phyloP scores from a whole-genome alignment of 108 stramenopile species.

The Tribonema minus region DNA sequence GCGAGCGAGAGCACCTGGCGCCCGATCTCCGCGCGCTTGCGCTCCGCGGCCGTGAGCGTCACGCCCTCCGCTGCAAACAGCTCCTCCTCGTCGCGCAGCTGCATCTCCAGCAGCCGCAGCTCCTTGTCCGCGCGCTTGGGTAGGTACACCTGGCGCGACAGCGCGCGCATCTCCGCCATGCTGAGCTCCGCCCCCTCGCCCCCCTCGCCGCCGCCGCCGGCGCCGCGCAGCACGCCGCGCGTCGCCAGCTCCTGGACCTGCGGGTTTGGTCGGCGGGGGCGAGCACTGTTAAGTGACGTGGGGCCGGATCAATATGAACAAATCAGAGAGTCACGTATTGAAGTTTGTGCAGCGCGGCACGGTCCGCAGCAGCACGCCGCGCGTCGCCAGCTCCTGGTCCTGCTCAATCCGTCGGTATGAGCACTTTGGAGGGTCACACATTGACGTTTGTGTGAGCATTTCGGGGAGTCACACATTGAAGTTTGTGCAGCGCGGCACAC shows the following conservation, averaged over 20 bases:
- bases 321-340: too few relatives aligned
- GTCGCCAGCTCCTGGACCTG: conserved; percentile 74
- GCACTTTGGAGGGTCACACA: too few relatives aligned
- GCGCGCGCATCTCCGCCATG: conserved; percentile 67
- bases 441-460: too few relatives aligned
- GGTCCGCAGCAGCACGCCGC: conserved; percentile 66
- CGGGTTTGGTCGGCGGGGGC: too few relatives aligned
- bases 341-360: too few relatives aligned
- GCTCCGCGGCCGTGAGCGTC: conserved; percentile 69
- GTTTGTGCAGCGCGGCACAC: too few relatives aligned
- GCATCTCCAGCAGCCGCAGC: conserved; percentile 74
- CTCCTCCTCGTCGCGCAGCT: conserved; percentile 87
- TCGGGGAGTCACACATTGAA: too few relatives aligned
- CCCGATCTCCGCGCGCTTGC: conserved; percentile 63
- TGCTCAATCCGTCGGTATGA: too few relatives aligned
- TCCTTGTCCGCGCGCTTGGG: conserved; percentile 88
- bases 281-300: too few relatives aligned
- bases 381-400: conserved; percentile 73
- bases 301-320: too few relatives aligned
- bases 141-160: conserved; percentile 75
- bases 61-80: conserved; percentile 65
- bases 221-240: conserved; percentile 69
- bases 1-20: conserved; percentile 61
- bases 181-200: conserved; percentile 48
- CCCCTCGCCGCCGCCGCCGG: conserved; percentile 58